These are phyloP conservation scores for Cryptococcus sp. DNA, from an alignment of 1,284 basidiomycete species.

Conservation along the genomic window DNA sequence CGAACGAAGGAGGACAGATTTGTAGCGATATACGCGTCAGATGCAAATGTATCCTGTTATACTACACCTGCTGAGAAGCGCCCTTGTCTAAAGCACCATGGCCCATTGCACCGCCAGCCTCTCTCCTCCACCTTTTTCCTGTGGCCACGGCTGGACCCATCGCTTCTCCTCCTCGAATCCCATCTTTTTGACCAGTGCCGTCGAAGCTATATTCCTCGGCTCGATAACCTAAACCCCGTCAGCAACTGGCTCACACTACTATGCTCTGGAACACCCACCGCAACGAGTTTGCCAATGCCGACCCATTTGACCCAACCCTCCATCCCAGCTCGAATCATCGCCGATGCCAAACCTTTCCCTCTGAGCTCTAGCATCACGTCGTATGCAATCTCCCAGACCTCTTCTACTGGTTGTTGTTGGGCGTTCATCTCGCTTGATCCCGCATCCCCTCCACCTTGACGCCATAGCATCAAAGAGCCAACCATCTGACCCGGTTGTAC, in stretches of 20 bases:
- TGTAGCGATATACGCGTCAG: too few relatives aligned
- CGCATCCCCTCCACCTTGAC: too few relatives aligned
- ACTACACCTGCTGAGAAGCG: too few relatives aligned
- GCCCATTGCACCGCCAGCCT: neutral
- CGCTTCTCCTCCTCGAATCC: neutral
- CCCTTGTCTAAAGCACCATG: too few relatives aligned
- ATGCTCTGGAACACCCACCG: constrained; percentile 8
- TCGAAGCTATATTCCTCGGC: neutral
- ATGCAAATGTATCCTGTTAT: too few relatives aligned
- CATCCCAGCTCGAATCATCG: constrained; percentile 6
- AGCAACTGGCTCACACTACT: neutral
- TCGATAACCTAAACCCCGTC: neutral
- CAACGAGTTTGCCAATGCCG: constrained; percentile 7
- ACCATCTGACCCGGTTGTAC: too few relatives aligned
- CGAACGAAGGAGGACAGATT: too few relatives aligned
- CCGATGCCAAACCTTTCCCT: constrained; percentile 10
- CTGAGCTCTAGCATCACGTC: constrained; percentile 8
- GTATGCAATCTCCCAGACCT: constrained; percentile 11
- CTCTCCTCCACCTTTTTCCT: constrained; percentile 4
- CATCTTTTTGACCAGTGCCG: neutral
- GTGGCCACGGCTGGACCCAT: neutral
- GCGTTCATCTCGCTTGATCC: neutral
- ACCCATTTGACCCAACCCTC: constrained; percentile 4
- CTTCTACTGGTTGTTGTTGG: neutral
- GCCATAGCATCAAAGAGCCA: too few relatives aligned